phyloP scores from a whole-genome alignment of 345 rosid species.

The Syzygium grande region DNA sequence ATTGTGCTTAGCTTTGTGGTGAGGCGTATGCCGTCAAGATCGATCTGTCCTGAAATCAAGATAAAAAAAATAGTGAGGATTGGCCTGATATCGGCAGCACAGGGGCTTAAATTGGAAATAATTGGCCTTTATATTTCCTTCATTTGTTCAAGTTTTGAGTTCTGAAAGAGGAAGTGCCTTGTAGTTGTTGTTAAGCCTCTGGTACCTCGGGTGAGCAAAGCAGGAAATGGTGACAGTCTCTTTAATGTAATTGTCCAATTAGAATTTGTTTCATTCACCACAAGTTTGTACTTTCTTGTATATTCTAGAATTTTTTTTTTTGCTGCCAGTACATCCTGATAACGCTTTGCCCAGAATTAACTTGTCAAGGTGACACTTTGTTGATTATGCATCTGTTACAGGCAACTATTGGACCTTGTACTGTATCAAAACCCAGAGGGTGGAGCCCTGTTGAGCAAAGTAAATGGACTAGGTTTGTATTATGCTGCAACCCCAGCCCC shows the following conservation, averaged over 20 bases:
- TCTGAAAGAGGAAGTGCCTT: neutral
- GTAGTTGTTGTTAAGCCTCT: neutral
- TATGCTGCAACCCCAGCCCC: neutral
- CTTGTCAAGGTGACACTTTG: neutral
- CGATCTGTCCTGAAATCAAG: neutral
- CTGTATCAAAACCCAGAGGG: constrained; percentile 72
- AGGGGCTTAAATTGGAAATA: neutral
- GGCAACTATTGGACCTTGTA: constrained; percentile 95
- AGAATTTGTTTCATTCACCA: neutral
- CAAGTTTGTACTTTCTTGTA: neutral
- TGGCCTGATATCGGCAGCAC: neutral
- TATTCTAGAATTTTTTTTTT: neutral
- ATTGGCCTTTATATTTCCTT: neutral
- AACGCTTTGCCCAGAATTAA: neutral
- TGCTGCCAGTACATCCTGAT: neutral
- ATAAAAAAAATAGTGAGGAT: neutral
- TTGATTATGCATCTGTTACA: constrained; percentile 26
- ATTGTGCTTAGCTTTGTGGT: neutral
- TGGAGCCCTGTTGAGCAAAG: constrained; percentile 95
- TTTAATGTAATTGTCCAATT: neutral
- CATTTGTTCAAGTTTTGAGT: neutral
- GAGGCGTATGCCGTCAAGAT: neutral
- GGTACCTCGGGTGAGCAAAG: neutral
- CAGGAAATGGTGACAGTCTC: neutral
- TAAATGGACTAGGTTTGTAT: constrained; percentile 91